Percentiles rank a stretch among this genome's conserved stretches.
phyloP scores from a whole-genome alignment of 1,284 basidiomycete species.

The Pascua sp. region DNA sequence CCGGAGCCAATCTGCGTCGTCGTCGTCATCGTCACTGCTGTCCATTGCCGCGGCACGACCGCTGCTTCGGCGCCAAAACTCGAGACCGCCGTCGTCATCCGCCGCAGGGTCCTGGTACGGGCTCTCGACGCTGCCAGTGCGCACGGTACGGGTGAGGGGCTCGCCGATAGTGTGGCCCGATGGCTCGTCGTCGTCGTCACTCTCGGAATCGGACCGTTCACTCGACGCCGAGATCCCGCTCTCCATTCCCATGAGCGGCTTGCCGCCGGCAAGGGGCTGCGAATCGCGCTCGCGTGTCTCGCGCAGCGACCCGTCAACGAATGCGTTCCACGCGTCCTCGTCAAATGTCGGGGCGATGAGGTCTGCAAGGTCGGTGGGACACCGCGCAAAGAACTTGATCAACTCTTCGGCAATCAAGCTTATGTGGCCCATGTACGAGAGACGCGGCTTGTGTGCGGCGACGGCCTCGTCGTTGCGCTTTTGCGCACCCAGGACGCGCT shows the following conservation, averaged over 20 bases:
- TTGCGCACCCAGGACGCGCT: slow-evolving; percentile 79
- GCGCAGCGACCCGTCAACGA: slow-evolving; percentile 73
- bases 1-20: slow-evolving; percentile 45
- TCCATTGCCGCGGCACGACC: slow-evolving; percentile 20
- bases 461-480: slow-evolving; percentile 61
- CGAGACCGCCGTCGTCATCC: slow-evolving; percentile 27
- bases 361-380: slow-evolving; percentile 72
- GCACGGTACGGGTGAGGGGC: slow-evolving; percentile 32
- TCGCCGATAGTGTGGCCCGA: slow-evolving; percentile 35
- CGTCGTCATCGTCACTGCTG: slow-evolving; percentile 44
- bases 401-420: slow-evolving; percentile 66
- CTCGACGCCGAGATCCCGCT: slow-evolving; percentile 11
- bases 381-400: slow-evolving; percentile 61
- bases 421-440: slow-evolving; percentile 97
- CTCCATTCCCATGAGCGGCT: slow-evolving; percentile 32
- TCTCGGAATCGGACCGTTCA: slow-evolving; percentile 24
- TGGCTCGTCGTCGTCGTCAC: slow-evolving; percentile 33
- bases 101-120: slow-evolving; percentile 27
- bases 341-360: slow-evolving; percentile 65
- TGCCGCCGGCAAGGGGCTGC: slow-evolving; percentile 72
- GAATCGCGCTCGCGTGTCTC: slow-evolving; percentile 80
- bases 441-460: slow-evolving; percentile 53
- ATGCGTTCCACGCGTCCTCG: slow-evolving; percentile 79
- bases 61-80: slow-evolving; percentile 18
- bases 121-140: slow-evolving; percentile 19